A percentile compares a stretch with the other conserved stretches of the same genome.
Conservation (phyloP, 768 basidiomycete genomes). For the Chiua virens region DNA sequence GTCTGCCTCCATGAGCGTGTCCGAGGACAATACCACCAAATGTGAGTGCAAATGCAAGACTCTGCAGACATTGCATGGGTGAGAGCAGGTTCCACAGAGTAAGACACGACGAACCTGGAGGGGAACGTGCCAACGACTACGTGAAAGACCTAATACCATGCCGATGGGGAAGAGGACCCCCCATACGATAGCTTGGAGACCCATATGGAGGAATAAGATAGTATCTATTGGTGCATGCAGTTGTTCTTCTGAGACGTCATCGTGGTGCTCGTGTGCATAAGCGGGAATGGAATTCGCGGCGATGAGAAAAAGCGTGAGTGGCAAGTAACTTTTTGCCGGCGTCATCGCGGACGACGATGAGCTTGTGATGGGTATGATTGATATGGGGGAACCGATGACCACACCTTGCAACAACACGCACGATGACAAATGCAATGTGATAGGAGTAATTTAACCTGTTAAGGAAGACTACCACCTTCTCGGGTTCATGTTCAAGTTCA, state of each 20-base stretch:
- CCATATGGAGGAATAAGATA: conserved; percentile 82
- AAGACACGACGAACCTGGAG: conserved; percentile 50
- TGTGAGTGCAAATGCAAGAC: conserved; percentile 66
- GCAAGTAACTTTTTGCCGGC: not conserved
- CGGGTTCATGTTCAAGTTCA: no score
- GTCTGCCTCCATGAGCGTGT: conserved; percentile 80
- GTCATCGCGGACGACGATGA: not conserved
- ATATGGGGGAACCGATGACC: not conserved
- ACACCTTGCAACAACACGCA: no score
- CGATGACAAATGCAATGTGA: not conserved
- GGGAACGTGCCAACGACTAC: conserved; percentile 90
- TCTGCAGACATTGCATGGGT: conserved; percentile 37
- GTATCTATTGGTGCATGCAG: conserved; percentile 67
- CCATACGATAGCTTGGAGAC: conserved; percentile 78
- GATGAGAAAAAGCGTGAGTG: conserved; percentile 10
- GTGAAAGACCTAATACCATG: conserved; percentile 72
- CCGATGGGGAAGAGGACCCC: conserved; percentile 84
- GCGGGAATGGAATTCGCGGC: conserved; percentile 3
- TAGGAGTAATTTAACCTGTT: not conserved
- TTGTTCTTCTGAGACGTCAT: conserved; percentile 60
- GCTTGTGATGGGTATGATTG: no score
- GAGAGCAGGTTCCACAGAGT: not conserved
- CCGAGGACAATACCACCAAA: conserved; percentile 77
- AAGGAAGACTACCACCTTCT: no score
- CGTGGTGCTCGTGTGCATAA: conserved; percentile 61